These are phyloP conservation scores for Moricandia moricandioides DNA, from an alignment of 345 rosid species.

Conservation along the genomic window DNA sequence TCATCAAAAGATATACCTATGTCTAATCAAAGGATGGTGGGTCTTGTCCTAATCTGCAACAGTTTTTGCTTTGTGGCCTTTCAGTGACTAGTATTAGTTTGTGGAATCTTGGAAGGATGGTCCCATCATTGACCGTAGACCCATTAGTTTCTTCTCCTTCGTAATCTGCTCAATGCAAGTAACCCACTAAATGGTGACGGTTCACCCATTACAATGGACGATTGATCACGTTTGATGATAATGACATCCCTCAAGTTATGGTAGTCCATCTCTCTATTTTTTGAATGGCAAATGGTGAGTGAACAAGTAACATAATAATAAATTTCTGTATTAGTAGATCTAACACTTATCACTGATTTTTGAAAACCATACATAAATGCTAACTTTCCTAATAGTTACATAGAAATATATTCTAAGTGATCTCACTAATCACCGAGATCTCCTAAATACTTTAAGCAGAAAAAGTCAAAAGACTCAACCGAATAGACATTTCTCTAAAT, in stretches of 20 bases:
- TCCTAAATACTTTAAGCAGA: no score
- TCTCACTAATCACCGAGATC: no score
- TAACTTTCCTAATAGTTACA: no score
- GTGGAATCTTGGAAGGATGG: slow-evolving; percentile 13
- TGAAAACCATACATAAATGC: no score
- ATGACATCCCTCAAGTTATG: neutral
- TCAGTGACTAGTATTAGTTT: neutral
- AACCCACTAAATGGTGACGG: neutral
- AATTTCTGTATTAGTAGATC: neutral
- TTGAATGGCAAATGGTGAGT: neutral
- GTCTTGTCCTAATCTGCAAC: neutral
- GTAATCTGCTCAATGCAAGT: neutral
- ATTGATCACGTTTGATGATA: neutral
- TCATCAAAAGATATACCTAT: neutral
- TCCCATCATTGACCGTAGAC: slow-evolving; percentile 15
- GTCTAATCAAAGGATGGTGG: neutral
- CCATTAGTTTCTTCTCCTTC: slow-evolving; percentile 3
- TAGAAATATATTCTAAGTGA: no score
- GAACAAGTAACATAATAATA: neutral
- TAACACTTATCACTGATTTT: no score
- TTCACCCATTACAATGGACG: neutral
- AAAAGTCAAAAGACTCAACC: no score
- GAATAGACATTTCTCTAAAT: no score
- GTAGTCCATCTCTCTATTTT: neutral
- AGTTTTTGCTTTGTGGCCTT: neutral